Base-by-base conservation (phyloP, 805 yeast species). In the Tetrapisispora fleetii region DNA sequence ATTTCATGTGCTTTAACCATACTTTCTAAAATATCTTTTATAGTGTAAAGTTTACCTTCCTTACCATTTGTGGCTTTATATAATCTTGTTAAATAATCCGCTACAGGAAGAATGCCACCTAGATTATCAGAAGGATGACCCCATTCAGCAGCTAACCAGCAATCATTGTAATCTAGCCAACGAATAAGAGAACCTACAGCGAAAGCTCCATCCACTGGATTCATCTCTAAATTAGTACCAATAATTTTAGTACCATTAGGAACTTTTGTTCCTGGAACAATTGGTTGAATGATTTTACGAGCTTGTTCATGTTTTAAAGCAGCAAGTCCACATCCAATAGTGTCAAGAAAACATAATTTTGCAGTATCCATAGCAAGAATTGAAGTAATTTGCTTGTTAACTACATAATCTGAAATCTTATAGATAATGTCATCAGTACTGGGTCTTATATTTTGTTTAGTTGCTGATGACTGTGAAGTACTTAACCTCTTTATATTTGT, bases 81-180 rank as follows among this genome's bases (percentile, higher is more conserved):
- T 22, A 67, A 57, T 53, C 82, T 70, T 46, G 79, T 73, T 49
- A 74, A 67, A 66, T 76, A 70, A 61, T 78, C 83, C 32, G 81
- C 75, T 33, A 79, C 78, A 1, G 83, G 79, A 14, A 78, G 60
- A 50, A 78, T 77, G 46, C 80, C 79, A 43, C 82, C 83, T 45
- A 78, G 56, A 60, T 78, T 78, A 57, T 78, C 83, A 32, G 80
- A 74, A 22, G 83, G 83, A 60, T 78, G 83, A 4, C 83, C 83
- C 83, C 83, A 78, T 60, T 79, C 83, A n/a, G 81, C 81, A 44
- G 83, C 83, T 38, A 78, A 63, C 83, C 83, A 78, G 62, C 83
- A 78, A 58, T 78, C 83, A 52, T 78, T 78, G 66, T 71, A 78
- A 54, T 78, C 83, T 48, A 78, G 63, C 83, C 83, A 78, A 50